A percentile compares a stretch with the other conserved stretches of the same genome.
These are phyloP conservation scores for Cyclotella atomus DNA, from an alignment of 108 stramenopile species.

Conservation along the genomic window DNA sequence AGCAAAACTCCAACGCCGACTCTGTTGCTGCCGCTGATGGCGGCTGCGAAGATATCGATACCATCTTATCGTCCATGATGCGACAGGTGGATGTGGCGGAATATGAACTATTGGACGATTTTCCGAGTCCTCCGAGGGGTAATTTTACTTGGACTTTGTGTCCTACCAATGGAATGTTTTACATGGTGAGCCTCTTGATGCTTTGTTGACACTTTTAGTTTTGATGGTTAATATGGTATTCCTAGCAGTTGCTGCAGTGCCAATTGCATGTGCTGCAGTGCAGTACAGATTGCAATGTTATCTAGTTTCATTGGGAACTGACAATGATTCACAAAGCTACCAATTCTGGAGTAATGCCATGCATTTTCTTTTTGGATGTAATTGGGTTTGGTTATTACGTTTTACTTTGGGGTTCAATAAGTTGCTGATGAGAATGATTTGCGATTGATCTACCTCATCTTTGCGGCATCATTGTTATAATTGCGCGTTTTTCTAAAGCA, in stretches of 20 bases:
- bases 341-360: too few relatives aligned
- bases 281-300: too few relatives aligned
- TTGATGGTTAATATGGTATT: conserved; percentile 27
- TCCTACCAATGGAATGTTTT: conserved; percentile 72
- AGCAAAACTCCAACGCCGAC: conserved; percentile 51
- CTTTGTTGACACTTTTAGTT: not conserved
- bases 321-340: too few relatives aligned
- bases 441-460: too few relatives aligned
- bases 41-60: conserved; percentile 44
- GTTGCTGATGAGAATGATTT: too few relatives aligned
- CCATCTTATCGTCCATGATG: conserved; percentile 16
- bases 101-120: conserved; percentile 20
- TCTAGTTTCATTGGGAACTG: too few relatives aligned
- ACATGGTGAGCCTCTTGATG: conserved; percentile 49
- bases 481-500: too few relatives aligned
- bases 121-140: conserved; percentile 73
- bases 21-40: not conserved
- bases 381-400: too few relatives aligned
- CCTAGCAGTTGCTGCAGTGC: not conserved
- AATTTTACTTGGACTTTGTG: conserved; percentile 79
- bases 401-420: too few relatives aligned
- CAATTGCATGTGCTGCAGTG: too few relatives aligned
- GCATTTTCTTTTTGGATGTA: too few relatives aligned
- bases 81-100: conserved; percentile 25
- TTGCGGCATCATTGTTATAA: too few relatives aligned